A percentile compares a stretch with the other conserved stretches of the same genome.
phyloP scores from a whole-genome alignment of 192 early-diverging fungal species.

The Thoreauomyces humboldtii region DNA sequence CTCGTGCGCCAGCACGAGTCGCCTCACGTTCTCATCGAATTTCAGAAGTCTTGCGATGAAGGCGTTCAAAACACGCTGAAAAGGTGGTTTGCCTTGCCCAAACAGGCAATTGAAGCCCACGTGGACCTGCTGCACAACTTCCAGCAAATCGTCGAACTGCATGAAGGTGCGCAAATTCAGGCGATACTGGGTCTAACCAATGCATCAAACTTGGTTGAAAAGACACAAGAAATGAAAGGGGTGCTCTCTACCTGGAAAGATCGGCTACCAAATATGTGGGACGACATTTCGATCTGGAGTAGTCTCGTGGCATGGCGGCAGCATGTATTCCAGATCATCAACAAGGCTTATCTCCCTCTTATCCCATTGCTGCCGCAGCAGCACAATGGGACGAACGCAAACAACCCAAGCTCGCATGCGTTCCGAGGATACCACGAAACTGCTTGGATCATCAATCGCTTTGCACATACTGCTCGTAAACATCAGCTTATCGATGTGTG shows the following conservation, averaged over 20 bases:
- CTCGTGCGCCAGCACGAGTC: constrained; percentile 38
- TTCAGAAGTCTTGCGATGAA: constrained; percentile 79
- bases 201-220: constrained; percentile 77
- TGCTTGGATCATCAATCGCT: constrained; percentile 99
- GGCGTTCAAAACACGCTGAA: constrained; percentile 81
- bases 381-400: constrained; percentile 24
- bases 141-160: constrained; percentile 94
- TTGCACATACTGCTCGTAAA: constrained; percentile 93
- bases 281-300: constrained; percentile 98
- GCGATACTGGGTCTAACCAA: constrained; percentile 75
- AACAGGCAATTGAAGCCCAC: constrained; percentile 82
- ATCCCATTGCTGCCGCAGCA: constrained; percentile 43
- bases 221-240: constrained; percentile 85
- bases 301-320: constrained; percentile 97
- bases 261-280: constrained; percentile 92
- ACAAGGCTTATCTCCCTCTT: constrained; percentile 91
- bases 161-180: constrained; percentile 89
- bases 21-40: constrained; percentile 28
- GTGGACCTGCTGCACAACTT: constrained; percentile 85
- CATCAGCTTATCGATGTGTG: constrained; percentile 96
- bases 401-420: constrained; percentile 76
- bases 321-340: constrained; percentile 95
- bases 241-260: constrained; percentile 95
- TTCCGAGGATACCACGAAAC: constrained; percentile 99
- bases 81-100: constrained; percentile 79